Evolutionary conservation across 176 grass and related monocot species (phyloP), one percentile per base, ranked within the genome.

Genomic region (Oryza rufipogon): DNA sequence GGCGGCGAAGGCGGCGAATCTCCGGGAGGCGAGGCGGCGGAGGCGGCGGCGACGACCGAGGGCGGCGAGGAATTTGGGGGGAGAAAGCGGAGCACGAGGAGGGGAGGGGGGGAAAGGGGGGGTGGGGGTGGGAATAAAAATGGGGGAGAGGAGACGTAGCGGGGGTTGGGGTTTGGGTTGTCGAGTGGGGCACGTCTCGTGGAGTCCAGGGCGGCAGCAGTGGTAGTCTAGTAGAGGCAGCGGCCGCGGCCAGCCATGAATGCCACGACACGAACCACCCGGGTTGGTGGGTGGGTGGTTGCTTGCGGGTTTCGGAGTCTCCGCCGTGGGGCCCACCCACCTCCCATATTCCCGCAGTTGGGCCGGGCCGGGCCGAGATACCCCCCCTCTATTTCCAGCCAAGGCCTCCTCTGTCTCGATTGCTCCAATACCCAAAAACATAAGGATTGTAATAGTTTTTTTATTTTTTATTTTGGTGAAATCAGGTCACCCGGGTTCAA

Each of bases 141-240:
- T 22, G 82, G 3, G 6, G 1, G 52, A 7, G 52, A 17, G 1
- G 52, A 38, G 36, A 38, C 36, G 36, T 36, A 38, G 36, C 5
- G 5, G 36, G 9, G 5, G 12, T 49, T 0, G 23, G 38, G 71
- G 33, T 54, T 80, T 74, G 78, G 79, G 84, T 89, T 34, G 78
- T 77, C 66, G 52, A 81, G 78, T 71, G 83, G 83, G 83, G 66
- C 88, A 89, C 83, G 73, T 63, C 83, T 30, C 56, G 78, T 86
- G 78, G 66, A 70, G 77, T 51, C 48, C 75, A 84, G 80, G 54
- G 71, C 78, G 49, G 44, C 72, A 4, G 17, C 41, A 44, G 47
- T 14, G 64, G 42, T 61, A 32, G 30, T 32, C 30, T 32, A 32
- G 2, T 36, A 36, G 34, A 36, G 34, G 16, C 41, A 28, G 47